phyloP scores from a whole-genome alignment of 108 stramenopile species.

The Skeletonema potamos region DNA sequence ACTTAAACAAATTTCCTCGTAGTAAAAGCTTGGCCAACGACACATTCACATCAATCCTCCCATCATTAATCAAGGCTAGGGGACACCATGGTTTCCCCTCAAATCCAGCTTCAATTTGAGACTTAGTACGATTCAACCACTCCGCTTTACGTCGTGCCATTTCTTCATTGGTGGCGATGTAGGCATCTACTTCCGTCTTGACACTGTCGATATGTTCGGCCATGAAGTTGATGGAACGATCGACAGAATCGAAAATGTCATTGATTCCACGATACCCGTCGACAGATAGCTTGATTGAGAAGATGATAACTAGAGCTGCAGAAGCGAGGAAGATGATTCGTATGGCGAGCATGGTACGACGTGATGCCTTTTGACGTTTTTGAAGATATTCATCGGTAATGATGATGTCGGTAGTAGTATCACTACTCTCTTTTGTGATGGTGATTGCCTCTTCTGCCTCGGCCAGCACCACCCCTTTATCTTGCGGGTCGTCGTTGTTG shows the following conservation, averaged over 20 bases:
- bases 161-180: neutral
- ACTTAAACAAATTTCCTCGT: neutral
- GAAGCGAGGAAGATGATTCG: constrained; percentile 10
- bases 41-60: neutral
- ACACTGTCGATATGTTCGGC: neutral
- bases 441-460: no score
- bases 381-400: constrained; percentile 7
- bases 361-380: constrained; percentile 2
- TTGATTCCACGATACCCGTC: neutral
- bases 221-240: neutral
- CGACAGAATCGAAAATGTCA: neutral
- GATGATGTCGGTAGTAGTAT: neutral
- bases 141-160: neutral
- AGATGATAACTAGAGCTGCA: neutral
- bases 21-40: neutral
- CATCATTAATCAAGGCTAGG: neutral
- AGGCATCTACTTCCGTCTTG: neutral
- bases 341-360: constrained; percentile 2
- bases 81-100: constrained; percentile 1
- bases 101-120: neutral
- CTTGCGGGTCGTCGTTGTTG: neutral
- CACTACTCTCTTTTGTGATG: neutral
- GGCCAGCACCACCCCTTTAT: no score
- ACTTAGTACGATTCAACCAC: neutral
- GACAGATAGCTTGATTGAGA: constrained; percentile 3